phyloP scores from a whole-genome alignment of 805 yeast genomes.

The Starmerella kuoi region DNA sequence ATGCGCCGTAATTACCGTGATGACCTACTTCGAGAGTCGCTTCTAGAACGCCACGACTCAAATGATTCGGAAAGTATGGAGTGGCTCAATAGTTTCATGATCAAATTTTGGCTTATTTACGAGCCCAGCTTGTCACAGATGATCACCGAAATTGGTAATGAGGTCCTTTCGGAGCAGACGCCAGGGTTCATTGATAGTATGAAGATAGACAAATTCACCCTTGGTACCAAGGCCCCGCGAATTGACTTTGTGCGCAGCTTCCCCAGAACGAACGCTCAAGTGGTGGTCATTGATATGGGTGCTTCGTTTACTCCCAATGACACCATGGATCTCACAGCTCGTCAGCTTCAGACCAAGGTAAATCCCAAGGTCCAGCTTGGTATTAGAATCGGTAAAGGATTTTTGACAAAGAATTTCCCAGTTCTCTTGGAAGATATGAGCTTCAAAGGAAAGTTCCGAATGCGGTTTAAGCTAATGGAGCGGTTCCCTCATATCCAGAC shows the following conservation, averaged over 20 bases:
- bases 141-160: constrained; percentile 76
- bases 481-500: constrained; percentile 91
- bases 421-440: constrained; percentile 69
- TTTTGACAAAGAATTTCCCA: constrained; percentile 52
- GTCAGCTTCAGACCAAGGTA: constrained; percentile 72
- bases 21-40: constrained; percentile 72
- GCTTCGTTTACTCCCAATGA: constrained; percentile 89
- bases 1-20: constrained; percentile 66
- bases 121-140: constrained; percentile 84
- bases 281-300: constrained; percentile 97
- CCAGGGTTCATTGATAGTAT: constrained; percentile 76
- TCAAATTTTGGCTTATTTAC: constrained; percentile 80
- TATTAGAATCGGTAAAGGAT: constrained; percentile 65
- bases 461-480: constrained; percentile 79
- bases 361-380: constrained; percentile 72
- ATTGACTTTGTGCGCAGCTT: constrained; percentile 81
- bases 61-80: constrained; percentile 88
- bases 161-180: constrained; percentile 63
- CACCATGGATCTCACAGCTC: constrained; percentile 65
- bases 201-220: constrained; percentile 79
- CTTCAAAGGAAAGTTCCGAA: constrained; percentile 59
- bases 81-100: constrained; percentile 83
- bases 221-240: constrained; percentile 93
- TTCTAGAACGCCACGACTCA: constrained; percentile 82
- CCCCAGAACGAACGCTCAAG: constrained; percentile 79